Percentiles rank a stretch among this genome's conserved stretches.
phyloP scores from a whole-genome alignment of 2,329 filamentous ascomycete species.

The Elsinoe batatas region DNA sequence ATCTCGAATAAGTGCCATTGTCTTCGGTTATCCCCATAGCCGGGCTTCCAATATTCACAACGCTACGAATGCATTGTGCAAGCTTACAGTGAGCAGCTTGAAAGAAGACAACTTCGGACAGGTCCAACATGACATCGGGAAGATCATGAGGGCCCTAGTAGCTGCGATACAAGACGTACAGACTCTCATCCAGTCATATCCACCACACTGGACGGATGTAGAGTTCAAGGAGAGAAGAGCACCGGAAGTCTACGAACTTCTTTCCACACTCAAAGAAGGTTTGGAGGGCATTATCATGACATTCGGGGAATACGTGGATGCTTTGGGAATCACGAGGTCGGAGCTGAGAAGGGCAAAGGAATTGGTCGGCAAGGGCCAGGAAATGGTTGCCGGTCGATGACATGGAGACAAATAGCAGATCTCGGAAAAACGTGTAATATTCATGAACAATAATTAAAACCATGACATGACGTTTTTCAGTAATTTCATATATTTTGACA shows the following conservation, averaged over 20 bases:
- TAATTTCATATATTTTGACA: no score
- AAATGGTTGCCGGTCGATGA: constrained; percentile 15
- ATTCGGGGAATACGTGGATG: constrained; percentile 65
- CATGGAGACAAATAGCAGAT: background rate
- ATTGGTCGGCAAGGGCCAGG: constrained; percentile 28
- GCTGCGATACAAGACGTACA: constrained; percentile 59
- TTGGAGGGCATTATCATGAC: constrained; percentile 55
- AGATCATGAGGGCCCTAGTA: constrained; percentile 65
- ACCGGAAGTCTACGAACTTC: constrained; percentile 60
- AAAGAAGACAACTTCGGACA: constrained; percentile 75
- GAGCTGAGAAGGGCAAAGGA: constrained; percentile 69
- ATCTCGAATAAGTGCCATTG: constrained; percentile 53
- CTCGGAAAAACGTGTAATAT: background rate
- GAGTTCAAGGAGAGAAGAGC: constrained; percentile 42
- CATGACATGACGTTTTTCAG: no score
- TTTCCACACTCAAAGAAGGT: constrained; percentile 54
- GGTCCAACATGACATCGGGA: constrained; percentile 71
- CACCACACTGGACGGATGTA: constrained; percentile 72
- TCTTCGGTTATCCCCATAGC: constrained; percentile 65
- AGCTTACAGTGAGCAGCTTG: constrained; percentile 63
- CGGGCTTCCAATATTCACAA: constrained; percentile 60
- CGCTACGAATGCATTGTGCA: constrained; percentile 52
- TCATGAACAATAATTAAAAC: no score
- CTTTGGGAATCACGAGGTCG: constrained; percentile 57
- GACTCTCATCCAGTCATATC: constrained; percentile 48